Percentiles rank a stretch among this genome's conserved stretches.
phyloP scores from a whole-genome alignment of 306 rosid genomes.

The Casuarina glauca region DNA sequence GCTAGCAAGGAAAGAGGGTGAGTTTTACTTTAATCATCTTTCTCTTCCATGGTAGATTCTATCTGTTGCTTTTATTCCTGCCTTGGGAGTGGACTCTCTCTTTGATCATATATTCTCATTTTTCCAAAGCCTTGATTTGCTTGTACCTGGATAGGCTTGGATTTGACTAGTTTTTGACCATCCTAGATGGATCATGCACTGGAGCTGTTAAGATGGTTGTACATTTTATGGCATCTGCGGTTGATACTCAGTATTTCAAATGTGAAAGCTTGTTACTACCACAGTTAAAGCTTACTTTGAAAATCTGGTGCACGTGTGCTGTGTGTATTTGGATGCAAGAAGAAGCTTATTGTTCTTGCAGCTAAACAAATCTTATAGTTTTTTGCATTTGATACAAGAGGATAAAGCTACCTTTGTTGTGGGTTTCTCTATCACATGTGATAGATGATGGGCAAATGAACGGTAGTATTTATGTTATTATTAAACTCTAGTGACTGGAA shows the following conservation, averaged over 20 bases:
- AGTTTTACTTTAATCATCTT: conserved; percentile 6
- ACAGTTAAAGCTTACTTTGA: not conserved
- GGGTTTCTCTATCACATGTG: not conserved
- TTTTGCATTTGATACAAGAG: not conserved
- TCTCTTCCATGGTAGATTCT: not conserved
- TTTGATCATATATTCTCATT: not conserved
- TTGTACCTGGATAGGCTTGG: too few relatives aligned
- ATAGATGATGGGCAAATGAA: not conserved
- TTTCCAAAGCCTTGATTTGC: too few relatives aligned
- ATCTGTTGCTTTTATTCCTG: not conserved
- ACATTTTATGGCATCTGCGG: not conserved
- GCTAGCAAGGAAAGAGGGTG: conserved; percentile 31
- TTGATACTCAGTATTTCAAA: not conserved
- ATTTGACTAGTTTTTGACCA: not conserved
- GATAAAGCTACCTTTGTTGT: not conserved
- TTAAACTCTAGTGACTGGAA: too few relatives aligned
- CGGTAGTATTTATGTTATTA: not conserved
- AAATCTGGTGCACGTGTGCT: not conserved
- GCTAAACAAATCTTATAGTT: not conserved
- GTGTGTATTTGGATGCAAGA: not conserved
- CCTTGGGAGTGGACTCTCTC: not conserved
- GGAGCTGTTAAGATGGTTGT: not conserved
- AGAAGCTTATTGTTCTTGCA: not conserved
- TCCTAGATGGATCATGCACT: not conserved
- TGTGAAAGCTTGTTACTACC: not conserved